Conservation (phyloP, 768 basidiomycete genomes). For the Suillus spraguei region DNA sequence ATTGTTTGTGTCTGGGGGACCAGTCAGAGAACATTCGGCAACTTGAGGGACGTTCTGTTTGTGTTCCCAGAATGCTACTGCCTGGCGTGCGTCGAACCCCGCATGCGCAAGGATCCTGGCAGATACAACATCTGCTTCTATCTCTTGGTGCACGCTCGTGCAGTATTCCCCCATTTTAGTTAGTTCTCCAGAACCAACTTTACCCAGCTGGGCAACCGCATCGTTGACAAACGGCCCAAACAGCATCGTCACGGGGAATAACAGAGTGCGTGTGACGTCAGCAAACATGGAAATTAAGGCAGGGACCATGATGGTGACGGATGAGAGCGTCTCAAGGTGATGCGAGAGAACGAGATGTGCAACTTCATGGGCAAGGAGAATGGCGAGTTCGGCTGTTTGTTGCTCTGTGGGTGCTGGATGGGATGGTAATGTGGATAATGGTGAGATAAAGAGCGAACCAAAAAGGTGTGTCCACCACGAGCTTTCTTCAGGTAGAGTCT, state of each 20-base stretch:
- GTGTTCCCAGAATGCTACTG: conserved; percentile 83
- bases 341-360: conserved; percentile 90
- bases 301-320: conserved; percentile 80
- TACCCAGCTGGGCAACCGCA: conserved; percentile 80
- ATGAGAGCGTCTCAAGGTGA: conserved; percentile 90
- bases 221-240: conserved; percentile 97
- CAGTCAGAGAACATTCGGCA: conserved; percentile 25
- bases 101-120: conserved; percentile 88
- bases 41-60: conserved; percentile 37
- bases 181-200: conserved; percentile 76
- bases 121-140: conserved; percentile 92
- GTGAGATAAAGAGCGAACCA: conserved; percentile 41
- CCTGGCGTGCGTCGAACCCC: conserved; percentile 84
- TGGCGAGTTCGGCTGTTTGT: conserved; percentile 87
- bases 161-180: conserved; percentile 73
- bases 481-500: conserved; percentile 21
- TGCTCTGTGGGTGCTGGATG: conserved; percentile 69
- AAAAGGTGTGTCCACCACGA: conserved; percentile 55
- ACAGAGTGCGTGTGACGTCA: conserved; percentile 74
- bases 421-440: conserved; percentile 30
- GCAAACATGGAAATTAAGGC: conserved; percentile 74
- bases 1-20: conserved; percentile 13
- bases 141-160: conserved; percentile 81
- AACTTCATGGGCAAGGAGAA: conserved; percentile 91
- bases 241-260: conserved; percentile 89